Conservation (phyloP, 805 yeast species). For the Metschnikowia arizonensis region DNA sequence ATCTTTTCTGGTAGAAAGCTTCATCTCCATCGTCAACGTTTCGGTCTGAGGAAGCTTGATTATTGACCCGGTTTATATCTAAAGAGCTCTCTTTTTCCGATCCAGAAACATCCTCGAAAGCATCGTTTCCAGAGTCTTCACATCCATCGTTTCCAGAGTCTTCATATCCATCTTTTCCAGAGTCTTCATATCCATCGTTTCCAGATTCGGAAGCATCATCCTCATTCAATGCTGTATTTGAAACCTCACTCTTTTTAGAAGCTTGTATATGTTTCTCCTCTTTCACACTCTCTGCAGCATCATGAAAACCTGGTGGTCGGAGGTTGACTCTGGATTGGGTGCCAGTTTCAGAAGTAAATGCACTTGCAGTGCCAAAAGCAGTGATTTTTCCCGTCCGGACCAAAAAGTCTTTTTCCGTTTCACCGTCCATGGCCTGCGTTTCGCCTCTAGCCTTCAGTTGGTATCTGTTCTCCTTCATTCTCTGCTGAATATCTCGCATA, state of each 20-base stretch:
- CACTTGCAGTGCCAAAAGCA: constrained; percentile 75
- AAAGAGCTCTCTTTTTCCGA: neutral
- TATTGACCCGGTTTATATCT: neutral
- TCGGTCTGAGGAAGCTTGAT: constrained; percentile 14
- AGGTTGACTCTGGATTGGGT: constrained; percentile 41
- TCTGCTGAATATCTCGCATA: constrained; percentile 45
- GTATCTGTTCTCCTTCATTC: constrained; percentile 34
- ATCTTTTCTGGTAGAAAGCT: constrained; percentile 51
- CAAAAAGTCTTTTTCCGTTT: constrained; percentile 72
- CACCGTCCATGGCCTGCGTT: constrained; percentile 39
- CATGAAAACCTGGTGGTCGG: constrained; percentile 47
- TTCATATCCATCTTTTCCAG: no score
- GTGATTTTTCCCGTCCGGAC: constrained; percentile 90
- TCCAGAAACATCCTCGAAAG: neutral
- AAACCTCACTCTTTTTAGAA: neutral
- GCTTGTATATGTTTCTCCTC: neutral
- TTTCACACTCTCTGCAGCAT: neutral
- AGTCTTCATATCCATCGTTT: no score
- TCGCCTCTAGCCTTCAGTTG: constrained; percentile 35
- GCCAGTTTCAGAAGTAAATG: constrained; percentile 36
- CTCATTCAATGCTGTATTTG: neutral
- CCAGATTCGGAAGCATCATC: no score
- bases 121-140: no score
- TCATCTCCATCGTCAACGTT: constrained; percentile 84
- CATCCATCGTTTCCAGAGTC: no score